Conservation (phyloP, 2,329 filamentous ascomycete genomes). For the Fusarium sp. region DNA sequence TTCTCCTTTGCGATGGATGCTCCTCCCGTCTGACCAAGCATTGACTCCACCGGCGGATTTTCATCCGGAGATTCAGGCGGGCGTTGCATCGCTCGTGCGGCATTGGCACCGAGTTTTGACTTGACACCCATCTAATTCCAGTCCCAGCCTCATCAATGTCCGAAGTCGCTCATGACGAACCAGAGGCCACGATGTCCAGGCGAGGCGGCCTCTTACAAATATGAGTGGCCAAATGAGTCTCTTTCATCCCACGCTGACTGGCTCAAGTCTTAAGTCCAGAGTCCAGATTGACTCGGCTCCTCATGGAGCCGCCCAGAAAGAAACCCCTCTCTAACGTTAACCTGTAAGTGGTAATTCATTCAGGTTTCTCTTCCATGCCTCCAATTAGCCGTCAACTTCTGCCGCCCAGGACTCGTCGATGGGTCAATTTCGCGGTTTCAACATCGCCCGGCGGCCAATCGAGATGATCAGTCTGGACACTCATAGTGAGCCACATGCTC, state of each 20-base stretch:
- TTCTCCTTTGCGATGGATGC: background rate
- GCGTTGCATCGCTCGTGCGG: constrained; percentile 25
- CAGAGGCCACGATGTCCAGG: constrained; percentile 19
- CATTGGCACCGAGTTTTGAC: constrained; percentile 40
- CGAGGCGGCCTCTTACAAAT: constrained; percentile 12
- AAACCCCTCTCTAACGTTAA: constrained; percentile 12
- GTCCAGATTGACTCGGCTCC: constrained; percentile 24
- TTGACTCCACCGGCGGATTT: constrained; percentile 41
- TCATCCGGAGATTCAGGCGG: constrained; percentile 37
- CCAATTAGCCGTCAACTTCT: constrained; percentile 35
- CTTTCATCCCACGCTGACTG: constrained; percentile 8
- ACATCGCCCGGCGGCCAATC: constrained; percentile 27
- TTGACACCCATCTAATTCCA: constrained; percentile 19
- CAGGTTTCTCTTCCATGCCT: constrained; percentile 8
- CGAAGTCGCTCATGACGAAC: constrained; percentile 43
- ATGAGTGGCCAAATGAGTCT: constrained; percentile 7
- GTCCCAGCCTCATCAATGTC: constrained; percentile 36
- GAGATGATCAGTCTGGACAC: constrained; percentile 15
- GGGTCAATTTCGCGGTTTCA: constrained; percentile 20
- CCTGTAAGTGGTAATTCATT: constrained; percentile 15
- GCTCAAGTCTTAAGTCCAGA: background rate
- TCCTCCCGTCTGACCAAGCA: background rate
- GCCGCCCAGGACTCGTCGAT: constrained; percentile 23
- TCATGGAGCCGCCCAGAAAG: background rate
- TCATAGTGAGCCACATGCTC: constrained; percentile 9